Conservation (phyloP, 2,329 filamentous ascomycete species). For the Coniochaeta sp. region DNA sequence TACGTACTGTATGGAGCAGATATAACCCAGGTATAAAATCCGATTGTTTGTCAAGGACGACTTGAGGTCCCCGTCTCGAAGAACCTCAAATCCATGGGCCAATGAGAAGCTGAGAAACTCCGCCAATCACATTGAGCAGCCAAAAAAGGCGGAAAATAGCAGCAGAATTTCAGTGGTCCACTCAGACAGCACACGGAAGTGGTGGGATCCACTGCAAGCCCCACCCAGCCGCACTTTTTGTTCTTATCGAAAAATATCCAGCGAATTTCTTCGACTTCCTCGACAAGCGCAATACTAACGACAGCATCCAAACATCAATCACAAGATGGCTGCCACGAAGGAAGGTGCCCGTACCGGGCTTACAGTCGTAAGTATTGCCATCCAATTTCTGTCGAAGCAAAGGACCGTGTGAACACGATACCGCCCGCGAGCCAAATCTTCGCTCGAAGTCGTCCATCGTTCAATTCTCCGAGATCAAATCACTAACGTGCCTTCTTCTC, state of each 20-base stretch:
- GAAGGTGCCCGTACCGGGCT: slow-evolving; percentile 53
- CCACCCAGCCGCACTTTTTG: background rate
- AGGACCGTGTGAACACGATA: background rate
- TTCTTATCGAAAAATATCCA: background rate
- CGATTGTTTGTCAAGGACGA: too few species aligned
- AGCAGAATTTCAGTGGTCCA: background rate
- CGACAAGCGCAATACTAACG: slow-evolving; percentile 1
- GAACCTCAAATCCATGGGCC: background rate
- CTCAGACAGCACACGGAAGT: background rate
- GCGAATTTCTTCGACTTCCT: background rate
- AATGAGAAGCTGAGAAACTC: background rate
- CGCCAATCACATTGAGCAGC: background rate
- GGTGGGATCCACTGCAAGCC: background rate
- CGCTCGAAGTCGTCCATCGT: background rate
- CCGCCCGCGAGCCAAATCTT: background rate
- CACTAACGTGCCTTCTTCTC: background rate
- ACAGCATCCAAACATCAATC: slow-evolving; percentile 17
- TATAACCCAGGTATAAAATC: too few species aligned
- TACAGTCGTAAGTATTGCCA: slow-evolving; percentile 31
- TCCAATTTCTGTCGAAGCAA: background rate
- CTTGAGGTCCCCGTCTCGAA: background rate
- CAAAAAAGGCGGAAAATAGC: background rate
- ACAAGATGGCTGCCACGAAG: slow-evolving; percentile 43
- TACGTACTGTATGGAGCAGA: too few species aligned
- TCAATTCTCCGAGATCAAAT: background rate